Evolutionary conservation across 1,284 basidiomycete genomes (phyloP).

Genomic region (Cutaneotrichosporon spelunceum): DNA sequence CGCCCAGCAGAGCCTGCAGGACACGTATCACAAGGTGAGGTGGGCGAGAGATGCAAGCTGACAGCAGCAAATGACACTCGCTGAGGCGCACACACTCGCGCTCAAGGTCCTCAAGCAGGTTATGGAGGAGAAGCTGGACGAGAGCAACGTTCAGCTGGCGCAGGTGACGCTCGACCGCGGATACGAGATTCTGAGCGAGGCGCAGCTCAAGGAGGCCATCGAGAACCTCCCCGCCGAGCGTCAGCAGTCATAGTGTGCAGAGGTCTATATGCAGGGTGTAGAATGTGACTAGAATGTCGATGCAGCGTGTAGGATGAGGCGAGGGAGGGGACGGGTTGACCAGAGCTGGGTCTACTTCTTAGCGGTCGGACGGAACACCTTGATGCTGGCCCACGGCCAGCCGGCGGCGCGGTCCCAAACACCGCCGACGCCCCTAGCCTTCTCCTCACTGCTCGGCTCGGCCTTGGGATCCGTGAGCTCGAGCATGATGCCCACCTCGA

Average conservation of each 20-base stretch:
- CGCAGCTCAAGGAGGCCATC: constrained; percentile 71
- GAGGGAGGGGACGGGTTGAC: not conserved
- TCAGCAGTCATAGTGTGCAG: constrained; percentile 15
- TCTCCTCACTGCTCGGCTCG: constrained; percentile 24
- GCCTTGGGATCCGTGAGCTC: constrained; percentile 41
- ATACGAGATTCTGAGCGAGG: constrained; percentile 78
- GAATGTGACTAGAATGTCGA: not conserved
- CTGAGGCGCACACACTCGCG: constrained; percentile 81
- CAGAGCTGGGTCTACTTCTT: not conserved
- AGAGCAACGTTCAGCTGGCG: constrained; percentile 96
- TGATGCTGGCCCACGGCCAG: constrained; percentile 47
- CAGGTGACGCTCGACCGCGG: constrained; percentile 75
- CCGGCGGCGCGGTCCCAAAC: constrained; percentile 46
- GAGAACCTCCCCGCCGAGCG: constrained; percentile 53
- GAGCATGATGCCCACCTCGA: constrained; percentile 40
- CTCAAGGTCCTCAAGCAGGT: constrained; percentile 95
- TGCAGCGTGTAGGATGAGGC: constrained; percentile 1
- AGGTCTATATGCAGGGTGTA: constrained; percentile 11
- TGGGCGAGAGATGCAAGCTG: not conserved
- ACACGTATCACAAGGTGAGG: constrained; percentile 90
- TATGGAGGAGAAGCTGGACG: constrained; percentile 99
- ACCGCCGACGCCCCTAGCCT: constrained; percentile 41
- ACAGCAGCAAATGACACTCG: constrained; percentile 80
- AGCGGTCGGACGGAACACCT: constrained; percentile 32
- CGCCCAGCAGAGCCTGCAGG: constrained; percentile 93